Conservation (phyloP, 1,284 basidiomycete genomes). For the Abortiporus biennis region DNA sequence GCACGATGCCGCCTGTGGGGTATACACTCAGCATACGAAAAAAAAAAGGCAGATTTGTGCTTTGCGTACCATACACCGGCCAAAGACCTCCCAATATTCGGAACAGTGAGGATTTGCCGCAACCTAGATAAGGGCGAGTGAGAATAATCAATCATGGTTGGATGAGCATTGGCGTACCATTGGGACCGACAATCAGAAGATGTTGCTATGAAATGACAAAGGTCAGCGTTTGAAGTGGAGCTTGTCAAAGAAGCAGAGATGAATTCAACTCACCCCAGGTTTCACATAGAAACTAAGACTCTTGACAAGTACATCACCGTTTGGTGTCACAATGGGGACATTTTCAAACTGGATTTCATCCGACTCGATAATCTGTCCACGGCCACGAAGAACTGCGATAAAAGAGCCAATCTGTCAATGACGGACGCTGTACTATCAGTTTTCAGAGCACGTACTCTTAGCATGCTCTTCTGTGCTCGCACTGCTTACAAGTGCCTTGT, state of each 20-base stretch:
- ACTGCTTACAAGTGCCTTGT: slow-evolving; percentile 83
- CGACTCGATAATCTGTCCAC: slow-evolving; percentile 78
- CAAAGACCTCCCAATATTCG: slow-evolving; percentile 94
- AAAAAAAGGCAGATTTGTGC: too few relatives aligned
- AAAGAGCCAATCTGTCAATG: not conserved
- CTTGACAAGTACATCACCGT: slow-evolving; percentile 87
- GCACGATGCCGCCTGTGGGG: slow-evolving; percentile 71
- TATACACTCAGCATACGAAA: not conserved
- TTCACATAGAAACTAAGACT: slow-evolving; percentile 87
- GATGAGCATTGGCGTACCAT: slow-evolving; percentile 43
- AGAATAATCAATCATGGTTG: not conserved
- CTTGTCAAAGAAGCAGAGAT: not conserved
- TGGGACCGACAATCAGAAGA: slow-evolving; percentile 87
- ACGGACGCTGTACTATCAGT: not conserved
- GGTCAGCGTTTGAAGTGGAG: not conserved
- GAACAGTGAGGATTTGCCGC: slow-evolving; percentile 90
- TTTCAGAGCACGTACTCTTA: slow-evolving; percentile 47
- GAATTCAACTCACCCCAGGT: slow-evolving; percentile 63
- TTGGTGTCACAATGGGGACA: slow-evolving; percentile 95
- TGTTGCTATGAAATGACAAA: slow-evolving; percentile 73
- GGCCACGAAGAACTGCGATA: slow-evolving; percentile 65
- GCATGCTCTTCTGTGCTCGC: slow-evolving; percentile 76
- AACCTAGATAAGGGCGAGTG: slow-evolving; percentile 35
- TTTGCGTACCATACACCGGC: slow-evolving; percentile 79
- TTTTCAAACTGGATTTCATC: slow-evolving; percentile 89